Evolutionary conservation across 73 alveolate genomes (phyloP).

Genomic region (Tetrahymena malaccensis): DNA sequence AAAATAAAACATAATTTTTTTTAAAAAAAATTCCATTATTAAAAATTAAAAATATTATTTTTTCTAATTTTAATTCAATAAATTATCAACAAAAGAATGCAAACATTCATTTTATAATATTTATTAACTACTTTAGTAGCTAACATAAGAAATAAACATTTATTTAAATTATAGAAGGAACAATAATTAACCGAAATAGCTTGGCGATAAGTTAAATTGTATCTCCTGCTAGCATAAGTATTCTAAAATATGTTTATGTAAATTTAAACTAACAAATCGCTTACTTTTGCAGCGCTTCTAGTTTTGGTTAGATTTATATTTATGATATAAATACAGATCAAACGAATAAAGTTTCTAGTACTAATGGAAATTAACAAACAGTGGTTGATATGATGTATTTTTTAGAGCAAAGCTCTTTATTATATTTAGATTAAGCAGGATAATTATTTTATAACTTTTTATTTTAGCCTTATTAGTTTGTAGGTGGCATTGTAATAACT

Average conservation of each 20-base stretch:
- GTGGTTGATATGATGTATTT: not conserved
- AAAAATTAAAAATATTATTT: too few species aligned
- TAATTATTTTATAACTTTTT: not conserved
- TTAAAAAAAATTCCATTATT: too few species aligned
- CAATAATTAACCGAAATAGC: not conserved
- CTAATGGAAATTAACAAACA: not conserved
- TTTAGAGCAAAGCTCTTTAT: not conserved
- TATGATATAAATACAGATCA: not conserved
- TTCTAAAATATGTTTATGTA: not conserved
- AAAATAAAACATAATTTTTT: too few species aligned
- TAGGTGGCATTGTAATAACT: not conserved
- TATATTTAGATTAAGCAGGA: not conserved
- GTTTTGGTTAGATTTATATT: not conserved
- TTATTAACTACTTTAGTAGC: too few species aligned
- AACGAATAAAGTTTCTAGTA: not conserved
- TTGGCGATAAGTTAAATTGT: not conserved
- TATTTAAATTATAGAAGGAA: not conserved
- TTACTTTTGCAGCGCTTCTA: not conserved
- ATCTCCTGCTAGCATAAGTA: not conserved
- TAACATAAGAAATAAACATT: too few species aligned
- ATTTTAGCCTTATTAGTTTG: not conserved
- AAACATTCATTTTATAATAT: too few species aligned
- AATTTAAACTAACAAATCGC: not conserved
- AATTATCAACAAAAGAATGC: too few species aligned
- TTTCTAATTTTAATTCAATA: too few species aligned